These are phyloP conservation scores for Diaporthe citri DNA, from an alignment of 2,329 filamentous ascomycete genomes.

Conservation along the genomic window DNA sequence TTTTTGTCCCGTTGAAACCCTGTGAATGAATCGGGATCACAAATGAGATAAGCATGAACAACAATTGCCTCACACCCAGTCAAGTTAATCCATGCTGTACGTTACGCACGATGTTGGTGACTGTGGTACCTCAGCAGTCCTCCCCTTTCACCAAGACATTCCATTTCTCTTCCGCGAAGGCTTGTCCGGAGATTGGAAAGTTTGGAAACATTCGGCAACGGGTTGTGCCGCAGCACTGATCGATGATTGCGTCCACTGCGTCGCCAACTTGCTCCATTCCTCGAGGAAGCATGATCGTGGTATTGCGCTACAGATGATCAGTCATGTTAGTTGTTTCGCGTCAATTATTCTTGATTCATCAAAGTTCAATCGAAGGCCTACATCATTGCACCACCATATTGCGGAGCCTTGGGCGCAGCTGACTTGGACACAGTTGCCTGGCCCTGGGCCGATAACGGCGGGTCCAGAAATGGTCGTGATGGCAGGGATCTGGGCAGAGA, in stretches of 20 bases:
- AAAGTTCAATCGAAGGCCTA: not conserved
- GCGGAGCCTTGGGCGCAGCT: not conserved
- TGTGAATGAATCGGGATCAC: too few species aligned
- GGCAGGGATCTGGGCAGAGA: not conserved
- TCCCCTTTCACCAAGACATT: not conserved
- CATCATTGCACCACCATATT: conserved; percentile 9
- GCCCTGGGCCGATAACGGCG: not conserved
- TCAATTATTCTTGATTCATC: not conserved
- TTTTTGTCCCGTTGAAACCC: not conserved
- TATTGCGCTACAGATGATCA: not conserved
- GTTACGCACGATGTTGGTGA: too few species aligned
- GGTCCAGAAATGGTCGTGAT: not conserved
- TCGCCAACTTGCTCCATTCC: not conserved
- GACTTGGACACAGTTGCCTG: not conserved
- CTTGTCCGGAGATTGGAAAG: not conserved
- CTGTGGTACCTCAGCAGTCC: not conserved
- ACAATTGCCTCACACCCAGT: too few species aligned
- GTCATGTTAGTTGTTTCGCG: not conserved
- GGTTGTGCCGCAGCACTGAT: not conserved
- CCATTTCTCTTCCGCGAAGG: not conserved
- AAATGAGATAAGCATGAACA: too few species aligned
- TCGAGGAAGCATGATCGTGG: not conserved
- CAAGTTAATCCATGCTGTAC: not conserved
- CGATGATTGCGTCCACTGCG: not conserved
- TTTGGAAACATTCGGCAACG: not conserved